Evolutionary conservation across 2,329 filamentous ascomycete genomes (phyloP).

Genomic region (Didymella lethalis): DNA sequence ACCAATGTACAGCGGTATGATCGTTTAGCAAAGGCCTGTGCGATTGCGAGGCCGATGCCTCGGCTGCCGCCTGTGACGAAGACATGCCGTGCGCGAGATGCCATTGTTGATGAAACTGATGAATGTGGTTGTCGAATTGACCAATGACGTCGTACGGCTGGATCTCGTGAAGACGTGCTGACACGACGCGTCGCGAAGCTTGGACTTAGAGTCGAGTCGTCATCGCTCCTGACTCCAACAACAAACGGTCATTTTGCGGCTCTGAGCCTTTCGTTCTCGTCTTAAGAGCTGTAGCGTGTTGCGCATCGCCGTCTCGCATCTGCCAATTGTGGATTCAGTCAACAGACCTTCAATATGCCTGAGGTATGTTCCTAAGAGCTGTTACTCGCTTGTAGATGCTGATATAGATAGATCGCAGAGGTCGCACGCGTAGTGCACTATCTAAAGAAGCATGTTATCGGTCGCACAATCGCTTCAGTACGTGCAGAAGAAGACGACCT

Average conservation of each 20-base stretch:
- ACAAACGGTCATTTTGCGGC: background rate
- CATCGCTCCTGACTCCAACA: constrained; percentile 10
- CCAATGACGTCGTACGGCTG: constrained; percentile 35
- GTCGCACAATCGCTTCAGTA: constrained; percentile 76
- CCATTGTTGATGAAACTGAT: constrained; percentile 9
- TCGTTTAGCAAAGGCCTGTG: constrained; percentile 42
- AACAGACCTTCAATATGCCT: constrained; percentile 38
- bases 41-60: constrained; percentile 51
- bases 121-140: constrained; percentile 13
- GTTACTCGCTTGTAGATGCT: background rate
- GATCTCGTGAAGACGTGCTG: constrained; percentile 42
- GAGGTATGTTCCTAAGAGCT: constrained; percentile 32
- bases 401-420: constrained; percentile 53
- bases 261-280: background rate
- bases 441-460: constrained; percentile 82
- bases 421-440: constrained; percentile 88
- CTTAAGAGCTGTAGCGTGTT: background rate
- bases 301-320: background rate
- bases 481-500: constrained; percentile 79
- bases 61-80: constrained; percentile 51
- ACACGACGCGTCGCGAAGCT: constrained; percentile 16
- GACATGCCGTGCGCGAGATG: constrained; percentile 31
- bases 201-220: constrained; percentile 13
- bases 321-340: background rate
- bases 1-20: constrained; percentile 44